Base-by-base conservation (phyloP, 179 eudicot genomes). In the Carnegiea gigantea region DNA sequence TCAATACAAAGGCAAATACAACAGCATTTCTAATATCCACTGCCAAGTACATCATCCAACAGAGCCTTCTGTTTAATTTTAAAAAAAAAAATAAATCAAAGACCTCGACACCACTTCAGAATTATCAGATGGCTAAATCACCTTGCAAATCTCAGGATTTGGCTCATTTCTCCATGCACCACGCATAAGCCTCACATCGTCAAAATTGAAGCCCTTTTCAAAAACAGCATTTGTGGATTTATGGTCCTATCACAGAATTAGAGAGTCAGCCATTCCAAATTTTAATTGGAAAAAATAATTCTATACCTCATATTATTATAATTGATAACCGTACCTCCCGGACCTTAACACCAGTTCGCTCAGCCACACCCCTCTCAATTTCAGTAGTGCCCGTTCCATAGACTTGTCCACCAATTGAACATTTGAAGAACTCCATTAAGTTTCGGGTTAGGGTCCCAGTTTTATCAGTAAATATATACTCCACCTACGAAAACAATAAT, bases 131-230 rank as follows among this genome's bases (percentile, higher is more conserved):
- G 67, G 74, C 26, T 33, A 51, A 78, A 77, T 46, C 87, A 96
- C 99, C 97, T 88, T 93, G 94, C 98, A 97, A 80, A 89, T 78
- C 84, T 95, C 98, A 79, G 98, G 91, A 90, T 93, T 89, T 77
- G 97, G 93, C 87, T 95, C 97, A 88, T 95, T 95, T 89, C 99
- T 90, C 99, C 99, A 97, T 62, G 98, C 97, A 86, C 99, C 99
- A 78, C 87, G 88, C 99, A 97, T 97, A 81, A 97, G 89, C 87
- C 98, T 88, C 53, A 82, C 87, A 85, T 97, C 99, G 70, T 97
- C 97, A 89, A 97, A 97, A 86, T 97, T 97, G 86, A 97, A 97
- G 80, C 99, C 99, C 86, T 95, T 97, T 77, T 97, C 99, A 65
- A 85, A 94, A 78, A 82, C 85, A 73, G 87, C 84, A 79, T 81